A percentile compares a stretch with the other conserved stretches of the same genome.
Conservation (phyloP, 768 basidiomycete species). For the Tulasnella sp. region DNA sequence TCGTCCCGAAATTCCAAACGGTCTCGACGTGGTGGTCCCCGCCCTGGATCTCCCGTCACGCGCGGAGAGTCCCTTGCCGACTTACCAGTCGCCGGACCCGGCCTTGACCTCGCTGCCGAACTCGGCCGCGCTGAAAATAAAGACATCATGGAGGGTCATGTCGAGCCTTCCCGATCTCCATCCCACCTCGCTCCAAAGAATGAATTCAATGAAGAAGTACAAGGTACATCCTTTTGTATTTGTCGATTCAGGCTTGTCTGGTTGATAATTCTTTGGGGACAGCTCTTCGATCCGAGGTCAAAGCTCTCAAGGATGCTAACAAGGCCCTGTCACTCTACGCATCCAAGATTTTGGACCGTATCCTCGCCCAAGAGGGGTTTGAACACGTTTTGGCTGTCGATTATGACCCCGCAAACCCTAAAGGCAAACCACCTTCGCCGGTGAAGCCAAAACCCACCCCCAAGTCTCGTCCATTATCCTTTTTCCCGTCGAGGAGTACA, state of each 20-base stretch:
- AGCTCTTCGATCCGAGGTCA: conserved; percentile 75
- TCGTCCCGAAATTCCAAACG: conserved; percentile 34
- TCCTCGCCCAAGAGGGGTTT: conserved; percentile 91
- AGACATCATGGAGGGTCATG: conserved; percentile 47
- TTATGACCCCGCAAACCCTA: conserved; percentile 41
- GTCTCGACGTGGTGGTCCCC: conserved; percentile 42
- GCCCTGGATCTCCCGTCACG: conserved; percentile 27
- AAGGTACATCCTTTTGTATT: conserved; percentile 1
- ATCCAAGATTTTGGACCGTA: conserved; percentile 95
- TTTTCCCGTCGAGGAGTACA: conserved; percentile 25
- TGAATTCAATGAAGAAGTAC: background rate
- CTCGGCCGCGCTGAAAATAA: conserved; percentile 86
- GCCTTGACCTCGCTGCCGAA: conserved; percentile 82
- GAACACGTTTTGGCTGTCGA: conserved; percentile 94
- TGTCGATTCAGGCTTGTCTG: background rate
- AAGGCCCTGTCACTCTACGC: conserved; percentile 91
- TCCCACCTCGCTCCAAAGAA: background rate
- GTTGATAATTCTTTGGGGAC: conserved; percentile 31
- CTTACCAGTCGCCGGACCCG: conserved; percentile 77
- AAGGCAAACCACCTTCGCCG: conserved; percentile 32
- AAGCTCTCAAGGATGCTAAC: conserved; percentile 88
- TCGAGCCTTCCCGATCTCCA: conserved; percentile 20
- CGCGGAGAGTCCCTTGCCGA: conserved; percentile 73
- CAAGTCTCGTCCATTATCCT: conserved; percentile 26
- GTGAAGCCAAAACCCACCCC: conserved; percentile 12